Conservation (phyloP, 441 rosid genomes). For the Gossypium schwendimanii region DNA sequence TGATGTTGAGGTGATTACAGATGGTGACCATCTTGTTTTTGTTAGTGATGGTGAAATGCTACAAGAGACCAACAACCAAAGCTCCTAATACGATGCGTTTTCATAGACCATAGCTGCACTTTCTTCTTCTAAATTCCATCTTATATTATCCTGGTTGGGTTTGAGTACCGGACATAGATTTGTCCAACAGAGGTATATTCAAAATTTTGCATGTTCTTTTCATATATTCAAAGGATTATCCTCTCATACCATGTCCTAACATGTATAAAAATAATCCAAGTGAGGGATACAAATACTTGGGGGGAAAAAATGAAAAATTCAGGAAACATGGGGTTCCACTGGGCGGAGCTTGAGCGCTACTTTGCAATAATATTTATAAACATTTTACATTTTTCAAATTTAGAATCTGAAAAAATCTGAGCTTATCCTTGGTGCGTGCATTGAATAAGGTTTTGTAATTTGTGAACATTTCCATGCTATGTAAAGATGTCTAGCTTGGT, state of each 20-base stretch:
- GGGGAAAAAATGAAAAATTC: too few relatives aligned
- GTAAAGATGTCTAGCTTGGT: neutral
- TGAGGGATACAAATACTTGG: too few relatives aligned
- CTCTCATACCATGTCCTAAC: neutral
- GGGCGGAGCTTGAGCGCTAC: neutral
- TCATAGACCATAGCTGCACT: neutral
- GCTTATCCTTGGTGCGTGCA: neutral
- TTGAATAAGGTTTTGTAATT: neutral
- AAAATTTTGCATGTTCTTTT: too few relatives aligned
- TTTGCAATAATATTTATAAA: neutral
- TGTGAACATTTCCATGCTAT: neutral
- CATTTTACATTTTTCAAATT: too few relatives aligned
- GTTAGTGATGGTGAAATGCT: constrained; percentile 21
- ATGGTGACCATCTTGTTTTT: constrained; percentile 73
- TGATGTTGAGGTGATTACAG: constrained; percentile 68
- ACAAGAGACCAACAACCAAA: neutral
- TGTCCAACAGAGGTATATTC: neutral
- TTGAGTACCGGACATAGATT: neutral
- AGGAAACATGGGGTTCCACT: neutral
- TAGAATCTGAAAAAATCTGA: neutral
- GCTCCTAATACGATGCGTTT: neutral
- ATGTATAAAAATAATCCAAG: neutral
- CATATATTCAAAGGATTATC: neutral
- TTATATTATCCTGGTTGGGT: neutral
- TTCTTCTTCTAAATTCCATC: neutral